Conservation (phyloP, 148 eudicot species). For the Arctostaphylos glauca region DNA sequence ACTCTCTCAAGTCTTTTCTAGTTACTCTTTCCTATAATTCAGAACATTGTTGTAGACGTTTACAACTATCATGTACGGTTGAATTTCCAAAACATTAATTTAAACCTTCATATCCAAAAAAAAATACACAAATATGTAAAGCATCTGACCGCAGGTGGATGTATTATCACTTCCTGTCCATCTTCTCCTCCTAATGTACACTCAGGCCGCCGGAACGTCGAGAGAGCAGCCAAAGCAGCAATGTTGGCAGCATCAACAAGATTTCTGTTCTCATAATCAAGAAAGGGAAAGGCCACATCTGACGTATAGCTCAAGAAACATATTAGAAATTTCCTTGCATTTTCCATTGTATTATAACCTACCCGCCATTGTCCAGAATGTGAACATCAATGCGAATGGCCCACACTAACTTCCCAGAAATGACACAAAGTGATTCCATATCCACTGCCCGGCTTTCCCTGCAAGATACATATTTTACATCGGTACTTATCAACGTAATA, state of each 20-base stretch:
- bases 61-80: neutral
- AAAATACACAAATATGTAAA: neutral
- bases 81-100: neutral
- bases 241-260: conserved; percentile 98
- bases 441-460: conserved; percentile 99
- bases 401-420: conserved; percentile 86
- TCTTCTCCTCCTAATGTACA: conserved; percentile 81
- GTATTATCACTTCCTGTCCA: conserved; percentile 70
- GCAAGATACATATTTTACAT: conserved; percentile 23
- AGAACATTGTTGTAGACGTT: neutral
- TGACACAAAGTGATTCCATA: conserved; percentile 92
- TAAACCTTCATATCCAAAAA: neutral
- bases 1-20: neutral
- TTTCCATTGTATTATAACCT: conserved; percentile 17
- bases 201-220: conserved; percentile 86
- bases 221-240: conserved; percentile 91
- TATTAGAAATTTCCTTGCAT: conserved; percentile 10
- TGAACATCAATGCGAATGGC: conserved; percentile 86
- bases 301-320: neutral
- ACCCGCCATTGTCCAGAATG: conserved; percentile 82
- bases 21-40: neutral
- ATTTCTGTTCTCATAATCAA: conserved; percentile 48
- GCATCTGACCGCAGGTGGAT: conserved; percentile 62
- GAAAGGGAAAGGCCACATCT: neutral
- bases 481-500: neutral